Conservation (phyloP, 2,329 filamentous ascomycete genomes). For the Trichoderma koningii region DNA sequence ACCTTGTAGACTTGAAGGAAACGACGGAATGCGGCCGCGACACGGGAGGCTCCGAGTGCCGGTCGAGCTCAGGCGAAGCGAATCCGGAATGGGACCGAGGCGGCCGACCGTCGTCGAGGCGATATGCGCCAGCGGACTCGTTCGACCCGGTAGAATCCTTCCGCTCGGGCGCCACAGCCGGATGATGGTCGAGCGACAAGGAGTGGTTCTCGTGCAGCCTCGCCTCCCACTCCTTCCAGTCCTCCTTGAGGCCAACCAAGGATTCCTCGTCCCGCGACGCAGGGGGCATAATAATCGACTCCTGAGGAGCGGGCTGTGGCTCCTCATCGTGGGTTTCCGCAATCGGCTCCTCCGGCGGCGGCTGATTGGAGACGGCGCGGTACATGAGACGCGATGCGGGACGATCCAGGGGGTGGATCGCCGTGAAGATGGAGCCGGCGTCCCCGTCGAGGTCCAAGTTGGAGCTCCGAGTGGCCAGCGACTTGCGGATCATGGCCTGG, state of each 20-base stretch:
- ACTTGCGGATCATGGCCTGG: conserved; percentile 26
- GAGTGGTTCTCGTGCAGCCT: conserved; percentile 37
- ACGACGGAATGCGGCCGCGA: conserved; percentile 9
- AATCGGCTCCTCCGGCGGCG: neutral
- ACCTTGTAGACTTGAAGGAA: conserved; percentile 1
- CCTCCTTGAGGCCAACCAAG: conserved; percentile 33
- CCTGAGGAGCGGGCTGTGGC: neutral
- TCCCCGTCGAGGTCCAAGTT: conserved; percentile 9
- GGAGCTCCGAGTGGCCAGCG: conserved; percentile 18
- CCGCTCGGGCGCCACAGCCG: conserved; percentile 24
- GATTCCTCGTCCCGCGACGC: conserved; percentile 21
- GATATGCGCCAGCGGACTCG: conserved; percentile 3
- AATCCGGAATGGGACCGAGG: conserved; percentile 8
- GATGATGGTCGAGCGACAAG: conserved; percentile 36
- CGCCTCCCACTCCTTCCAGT: conserved; percentile 48
- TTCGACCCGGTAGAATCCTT: conserved; percentile 13
- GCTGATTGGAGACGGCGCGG: neutral
- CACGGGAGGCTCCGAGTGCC: conserved; percentile 5
- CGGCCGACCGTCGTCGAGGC: neutral
- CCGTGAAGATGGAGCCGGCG: neutral
- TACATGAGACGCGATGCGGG: neutral
- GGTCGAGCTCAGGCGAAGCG: conserved; percentile 7
- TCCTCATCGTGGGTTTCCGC: neutral
- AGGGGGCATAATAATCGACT: neutral
- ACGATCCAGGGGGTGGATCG: neutral